Conservation (phyloP, 768 basidiomycete genomes). For the Pisolithus marmoratus region DNA sequence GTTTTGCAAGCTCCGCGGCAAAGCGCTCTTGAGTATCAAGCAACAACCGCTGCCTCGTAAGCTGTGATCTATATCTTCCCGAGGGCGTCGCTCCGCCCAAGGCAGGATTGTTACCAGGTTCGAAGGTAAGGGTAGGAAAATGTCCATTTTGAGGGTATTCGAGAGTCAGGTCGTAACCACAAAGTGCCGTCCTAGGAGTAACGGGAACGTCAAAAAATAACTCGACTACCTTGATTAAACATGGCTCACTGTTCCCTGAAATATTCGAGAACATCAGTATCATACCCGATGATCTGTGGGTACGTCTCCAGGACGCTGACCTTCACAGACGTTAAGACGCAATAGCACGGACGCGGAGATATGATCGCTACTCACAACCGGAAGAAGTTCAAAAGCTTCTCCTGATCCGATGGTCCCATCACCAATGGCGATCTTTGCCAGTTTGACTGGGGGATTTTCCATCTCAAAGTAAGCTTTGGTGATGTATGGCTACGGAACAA, state of each 20-base stretch:
- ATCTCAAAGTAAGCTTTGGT: conserved; percentile 63
- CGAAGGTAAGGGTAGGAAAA: conserved; percentile 34
- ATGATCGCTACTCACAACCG: conserved; percentile 29
- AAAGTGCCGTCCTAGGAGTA: conserved; percentile 45
- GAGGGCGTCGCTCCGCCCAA: neutral
- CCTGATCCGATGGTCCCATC: conserved; percentile 55
- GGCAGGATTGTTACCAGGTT: conserved; percentile 10
- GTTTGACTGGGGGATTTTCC: conserved; percentile 58
- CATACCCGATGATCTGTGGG: conserved; percentile 72
- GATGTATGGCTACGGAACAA: conserved; percentile 57
- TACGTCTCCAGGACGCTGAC: conserved; percentile 64
- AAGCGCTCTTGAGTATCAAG: conserved; percentile 19
- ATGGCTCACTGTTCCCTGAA: conserved; percentile 60
- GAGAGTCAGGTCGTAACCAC: conserved; percentile 61
- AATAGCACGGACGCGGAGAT: neutral
- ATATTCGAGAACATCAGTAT: conserved; percentile 58
- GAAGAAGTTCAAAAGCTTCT: conserved; percentile 45
- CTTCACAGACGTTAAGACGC: neutral
- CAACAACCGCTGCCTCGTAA: conserved; percentile 16
- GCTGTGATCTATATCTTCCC: conserved; percentile 12
- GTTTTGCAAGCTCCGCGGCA: conserved; percentile 15
- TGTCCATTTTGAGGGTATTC: conserved; percentile 59
- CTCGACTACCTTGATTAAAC: neutral
- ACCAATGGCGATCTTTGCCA: conserved; percentile 66
- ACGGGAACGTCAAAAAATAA: neutral